Base-by-base conservation (phyloP, 2,329 filamentous ascomycete genomes). In the Pestalotiopsis fici region DNA sequence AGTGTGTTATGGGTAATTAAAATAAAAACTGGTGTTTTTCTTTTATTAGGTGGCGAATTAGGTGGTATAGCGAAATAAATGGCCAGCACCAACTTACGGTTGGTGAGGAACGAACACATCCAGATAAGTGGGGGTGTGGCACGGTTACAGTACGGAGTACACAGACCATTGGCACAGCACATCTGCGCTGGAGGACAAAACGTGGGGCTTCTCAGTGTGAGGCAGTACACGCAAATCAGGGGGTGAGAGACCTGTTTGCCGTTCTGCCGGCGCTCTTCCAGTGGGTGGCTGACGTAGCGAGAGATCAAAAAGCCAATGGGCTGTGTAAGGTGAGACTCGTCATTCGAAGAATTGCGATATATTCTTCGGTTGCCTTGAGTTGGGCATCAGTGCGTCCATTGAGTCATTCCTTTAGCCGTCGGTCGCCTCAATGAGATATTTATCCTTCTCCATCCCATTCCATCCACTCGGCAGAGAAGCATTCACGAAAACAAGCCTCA, bases 221-320 rank as follows among this genome's bases (percentile, higher is more conserved):
- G 59, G 59, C 59, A 62, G 59, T 62, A 62, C 59, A 62, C 12
- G 59, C 27, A 62, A 37, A 62, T 62, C 59, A 62, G 59, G 59
- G n/a, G 59, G 21, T n/a, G 15, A 62, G n/a, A 21, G n/a, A 15
- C 15, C 43, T 50, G 18, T 50, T 27, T 62, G 59, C 59, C 59
- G 35, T 60, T 50, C 35, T 50, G 21, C 59, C 59, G 59, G 35
- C n/a, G n/a, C 28, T 35, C 31, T 6, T 35, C 5, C 31, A 35
- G 5, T 35, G 31, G 6, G 31, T 35, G 31, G 12, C 31, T 31
- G 27, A 27, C 28, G 25, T 60, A 57, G 55, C 21, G 55, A 57
- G 23, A 4, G 11, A 57, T 15, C 25, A 25, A 31, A 31, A 31
- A 12, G 55, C 23, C 55, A 31, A 23, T 27, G 55, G 23, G 23